Conservation (phyloP, 441 rosid genomes). For the Pelargonium fulgidum region DNA sequence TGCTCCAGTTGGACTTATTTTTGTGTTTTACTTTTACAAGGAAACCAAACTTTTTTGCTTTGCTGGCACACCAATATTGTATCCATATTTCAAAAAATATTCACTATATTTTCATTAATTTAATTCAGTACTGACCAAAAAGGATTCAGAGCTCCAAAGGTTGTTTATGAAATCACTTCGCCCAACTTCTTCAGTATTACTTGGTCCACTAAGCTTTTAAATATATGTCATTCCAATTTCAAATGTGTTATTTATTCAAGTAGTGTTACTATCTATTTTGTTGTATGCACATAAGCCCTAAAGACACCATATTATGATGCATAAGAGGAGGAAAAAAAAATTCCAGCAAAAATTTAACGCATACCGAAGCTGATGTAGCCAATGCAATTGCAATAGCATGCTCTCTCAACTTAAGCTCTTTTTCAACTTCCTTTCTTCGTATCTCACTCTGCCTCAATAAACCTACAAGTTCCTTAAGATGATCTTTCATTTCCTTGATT, state of each 20-base stretch:
- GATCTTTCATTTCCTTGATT: constrained; percentile 89
- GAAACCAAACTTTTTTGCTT: neutral
- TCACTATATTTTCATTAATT: neutral
- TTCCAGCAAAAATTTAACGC: no score
- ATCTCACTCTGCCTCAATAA: constrained; percentile 69
- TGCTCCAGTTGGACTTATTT: neutral
- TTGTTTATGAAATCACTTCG: neutral
- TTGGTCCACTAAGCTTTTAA: neutral
- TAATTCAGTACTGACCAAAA: neutral
- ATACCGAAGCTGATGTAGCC: constrained; percentile 60
- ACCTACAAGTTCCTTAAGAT: constrained; percentile 77
- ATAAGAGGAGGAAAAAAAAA: no score
- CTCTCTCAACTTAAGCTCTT: constrained; percentile 75
- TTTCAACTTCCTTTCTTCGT: constrained; percentile 70
- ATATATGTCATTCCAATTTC: neutral
- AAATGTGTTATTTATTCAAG: neutral
- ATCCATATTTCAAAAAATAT: no score
- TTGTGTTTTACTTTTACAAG: neutral
- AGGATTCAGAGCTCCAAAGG: neutral
- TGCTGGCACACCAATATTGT: no score
- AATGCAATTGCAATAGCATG: constrained; percentile 61
- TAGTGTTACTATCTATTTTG: neutral
- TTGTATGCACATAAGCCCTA: neutral
- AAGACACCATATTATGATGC: constrained; percentile 10
- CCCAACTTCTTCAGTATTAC: neutral